These are phyloP conservation scores for Deuterostichococcus epilithicus DNA, from an alignment of 139 green algal genomes.

Conservation along the genomic window DNA sequence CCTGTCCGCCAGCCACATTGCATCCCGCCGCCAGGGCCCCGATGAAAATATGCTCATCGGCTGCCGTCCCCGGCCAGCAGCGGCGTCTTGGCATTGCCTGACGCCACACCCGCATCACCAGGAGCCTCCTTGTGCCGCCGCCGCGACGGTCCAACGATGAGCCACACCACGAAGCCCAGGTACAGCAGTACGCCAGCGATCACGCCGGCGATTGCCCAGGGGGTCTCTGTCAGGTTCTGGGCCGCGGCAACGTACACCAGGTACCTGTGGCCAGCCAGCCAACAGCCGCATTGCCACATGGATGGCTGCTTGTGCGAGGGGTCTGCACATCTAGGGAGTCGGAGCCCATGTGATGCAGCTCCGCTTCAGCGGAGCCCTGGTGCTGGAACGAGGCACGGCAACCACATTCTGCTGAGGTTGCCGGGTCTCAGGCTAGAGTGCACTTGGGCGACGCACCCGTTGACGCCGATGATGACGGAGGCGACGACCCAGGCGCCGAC, in stretches of 20 bases:
- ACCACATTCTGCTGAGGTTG: too few species aligned
- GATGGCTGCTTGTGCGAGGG: too few species aligned
- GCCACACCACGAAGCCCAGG: slow-evolving; percentile 31
- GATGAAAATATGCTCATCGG: too few species aligned
- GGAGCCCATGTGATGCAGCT: too few species aligned
- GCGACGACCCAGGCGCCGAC: slow-evolving; percentile 33
- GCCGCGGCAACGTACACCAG: slow-evolving; percentile 11
- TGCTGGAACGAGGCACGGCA: background rate
- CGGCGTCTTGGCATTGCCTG: background rate
- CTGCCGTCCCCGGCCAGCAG: background rate
- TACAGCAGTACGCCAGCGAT: slow-evolving; percentile 14
- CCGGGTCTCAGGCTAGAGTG: too few species aligned
- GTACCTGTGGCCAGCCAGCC: background rate
- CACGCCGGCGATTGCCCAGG: slow-evolving; percentile 12
- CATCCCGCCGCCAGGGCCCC: too few species aligned
- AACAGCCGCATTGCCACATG: slow-evolving; percentile 11
- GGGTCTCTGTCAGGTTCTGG: background rate
- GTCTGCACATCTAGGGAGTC: too few species aligned
- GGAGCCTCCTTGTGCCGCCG: background rate
- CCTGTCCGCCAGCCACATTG: too few species aligned
- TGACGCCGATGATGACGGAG: slow-evolving; percentile 34
- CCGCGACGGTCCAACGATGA: slow-evolving; percentile 26
- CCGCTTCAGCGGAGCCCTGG: background rate
- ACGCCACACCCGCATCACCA: too few species aligned
- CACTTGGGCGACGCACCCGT: slow-evolving; percentile 25